Conservation (phyloP, 2,329 filamentous ascomycete genomes). For the Dactylellina haptotyla region DNA sequence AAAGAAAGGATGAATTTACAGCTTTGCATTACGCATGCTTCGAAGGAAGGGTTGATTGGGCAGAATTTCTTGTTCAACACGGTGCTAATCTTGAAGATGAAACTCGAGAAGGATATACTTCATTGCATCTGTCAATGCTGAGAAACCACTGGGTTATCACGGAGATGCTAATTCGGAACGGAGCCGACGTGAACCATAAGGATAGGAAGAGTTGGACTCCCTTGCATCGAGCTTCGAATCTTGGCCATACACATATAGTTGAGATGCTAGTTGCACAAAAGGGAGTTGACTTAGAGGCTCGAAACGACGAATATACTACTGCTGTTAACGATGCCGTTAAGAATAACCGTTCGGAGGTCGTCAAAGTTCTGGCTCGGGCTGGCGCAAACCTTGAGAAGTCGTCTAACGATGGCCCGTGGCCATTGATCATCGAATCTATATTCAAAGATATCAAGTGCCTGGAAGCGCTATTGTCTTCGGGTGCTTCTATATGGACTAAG, state of each 20-base stretch:
- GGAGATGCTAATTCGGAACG: constrained; percentile 29
- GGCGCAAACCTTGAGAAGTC: constrained; percentile 33
- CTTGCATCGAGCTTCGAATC: constrained; percentile 31
- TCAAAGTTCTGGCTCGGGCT: constrained; percentile 20
- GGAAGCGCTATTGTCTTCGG: constrained; percentile 12
- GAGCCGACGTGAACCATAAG: constrained; percentile 39
- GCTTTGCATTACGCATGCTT: constrained; percentile 35
- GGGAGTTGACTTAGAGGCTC: constrained; percentile 31
- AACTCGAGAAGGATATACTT: constrained; percentile 32
- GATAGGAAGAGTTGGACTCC: constrained; percentile 40
- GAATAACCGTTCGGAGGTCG: constrained; percentile 24
- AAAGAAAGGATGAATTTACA: constrained; percentile 30
- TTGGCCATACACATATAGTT: constrained; percentile 24
- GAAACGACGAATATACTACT: constrained; percentile 20
- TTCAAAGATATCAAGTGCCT: constrained; percentile 26
- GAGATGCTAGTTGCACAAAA: constrained; percentile 42
- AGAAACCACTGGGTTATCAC: constrained; percentile 24
- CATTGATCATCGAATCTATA: constrained; percentile 25
- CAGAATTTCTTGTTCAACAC: constrained; percentile 43
- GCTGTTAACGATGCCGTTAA: constrained; percentile 36
- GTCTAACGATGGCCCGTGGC: constrained; percentile 7
- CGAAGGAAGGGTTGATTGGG: constrained; percentile 23
- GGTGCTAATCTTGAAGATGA: constrained; percentile 45
- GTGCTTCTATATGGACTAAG: constrained; percentile 33
- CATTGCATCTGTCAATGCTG: constrained; percentile 29